phyloP scores from a whole-genome alignment of 345 rosid genomes.

The Gossypioides kirkii region DNA sequence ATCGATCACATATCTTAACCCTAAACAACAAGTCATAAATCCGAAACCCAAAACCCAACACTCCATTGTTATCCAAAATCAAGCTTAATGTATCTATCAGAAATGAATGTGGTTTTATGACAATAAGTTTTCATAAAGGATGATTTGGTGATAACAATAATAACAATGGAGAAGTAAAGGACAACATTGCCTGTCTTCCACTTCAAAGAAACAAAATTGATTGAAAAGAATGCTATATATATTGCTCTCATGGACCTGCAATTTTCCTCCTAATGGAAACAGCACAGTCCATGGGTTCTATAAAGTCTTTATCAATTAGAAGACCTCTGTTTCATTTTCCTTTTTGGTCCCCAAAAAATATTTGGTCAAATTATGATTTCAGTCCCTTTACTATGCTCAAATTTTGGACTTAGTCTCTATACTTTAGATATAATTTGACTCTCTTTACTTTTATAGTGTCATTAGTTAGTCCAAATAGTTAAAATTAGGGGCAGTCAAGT shows the following conservation, averaged over 20 bases:
- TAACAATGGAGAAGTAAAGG: background rate
- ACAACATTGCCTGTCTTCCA: slow-evolving; percentile 23
- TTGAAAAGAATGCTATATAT: background rate
- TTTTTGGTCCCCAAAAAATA: slow-evolving; percentile 9
- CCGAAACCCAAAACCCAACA: background rate
- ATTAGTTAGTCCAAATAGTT: too few relatives aligned
- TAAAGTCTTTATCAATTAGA: slow-evolving; percentile 19
- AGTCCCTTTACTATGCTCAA: too few relatives aligned
- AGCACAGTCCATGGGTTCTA: background rate
- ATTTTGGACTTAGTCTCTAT: too few relatives aligned
- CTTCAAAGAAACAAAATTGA: slow-evolving; percentile 2
- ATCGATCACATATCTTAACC: too few relatives aligned
- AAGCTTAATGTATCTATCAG: too few relatives aligned
- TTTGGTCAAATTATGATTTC: too few relatives aligned
- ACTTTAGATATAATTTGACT: too few relatives aligned
- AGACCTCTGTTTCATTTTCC: background rate
- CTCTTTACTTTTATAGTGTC: too few relatives aligned
- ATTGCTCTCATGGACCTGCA: slow-evolving; percentile 6
- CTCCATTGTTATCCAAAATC: background rate
- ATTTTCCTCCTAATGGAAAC: background rate
- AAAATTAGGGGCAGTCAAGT: too few relatives aligned
- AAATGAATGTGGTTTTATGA: background rate
- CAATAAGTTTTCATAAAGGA: background rate
- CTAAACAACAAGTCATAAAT: too few relatives aligned
- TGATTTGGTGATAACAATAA: background rate